These are phyloP conservation scores for Chlamydomonas schloesseri DNA, from an alignment of 139 green algal genomes.

Conservation along the genomic window DNA sequence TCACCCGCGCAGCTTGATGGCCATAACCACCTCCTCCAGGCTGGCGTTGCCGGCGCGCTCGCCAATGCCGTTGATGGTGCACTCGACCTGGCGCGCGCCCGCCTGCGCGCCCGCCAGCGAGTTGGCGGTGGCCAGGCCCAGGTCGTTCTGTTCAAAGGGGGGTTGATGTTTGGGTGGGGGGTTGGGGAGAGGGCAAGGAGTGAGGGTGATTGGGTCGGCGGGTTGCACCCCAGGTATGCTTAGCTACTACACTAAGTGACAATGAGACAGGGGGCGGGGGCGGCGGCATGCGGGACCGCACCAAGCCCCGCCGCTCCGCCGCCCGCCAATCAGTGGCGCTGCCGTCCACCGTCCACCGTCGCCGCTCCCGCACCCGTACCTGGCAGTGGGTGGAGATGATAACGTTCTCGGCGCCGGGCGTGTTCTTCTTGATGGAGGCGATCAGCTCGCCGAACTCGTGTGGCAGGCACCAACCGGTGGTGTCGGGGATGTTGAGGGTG, in stretches of 20 bases:
- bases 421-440: slow-evolving; percentile 89
- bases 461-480: slow-evolving; percentile 89
- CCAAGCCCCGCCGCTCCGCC: too few relatives aligned
- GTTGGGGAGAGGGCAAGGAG: background rate
- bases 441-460: slow-evolving; percentile 97
- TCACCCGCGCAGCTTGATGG: slow-evolving; percentile 86
- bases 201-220: too few relatives aligned
- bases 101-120: slow-evolving; percentile 85
- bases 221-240: too few relatives aligned
- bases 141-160: slow-evolving; percentile 98
- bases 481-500: slow-evolving; percentile 97
- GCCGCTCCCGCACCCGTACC: too few relatives aligned
- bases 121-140: slow-evolving; percentile 97
- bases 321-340: too few relatives aligned
- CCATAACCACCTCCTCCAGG: slow-evolving; percentile 97
- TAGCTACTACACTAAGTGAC: too few relatives aligned
- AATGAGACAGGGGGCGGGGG: too few relatives aligned
- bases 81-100: slow-evolving; percentile 93
- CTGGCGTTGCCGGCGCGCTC: slow-evolving; percentile 97
- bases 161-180: too few relatives aligned
- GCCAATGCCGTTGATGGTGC: slow-evolving; percentile 99
- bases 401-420: slow-evolving; percentile 78
- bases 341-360: too few relatives aligned
- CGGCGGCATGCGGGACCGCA: too few relatives aligned
- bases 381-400: slow-evolving; percentile 98